Percentiles rank a stretch among this genome's conserved stretches.
phyloP scores from a whole-genome alignment of 208 protist species.

The Acanthamoeba royreba region DNA sequence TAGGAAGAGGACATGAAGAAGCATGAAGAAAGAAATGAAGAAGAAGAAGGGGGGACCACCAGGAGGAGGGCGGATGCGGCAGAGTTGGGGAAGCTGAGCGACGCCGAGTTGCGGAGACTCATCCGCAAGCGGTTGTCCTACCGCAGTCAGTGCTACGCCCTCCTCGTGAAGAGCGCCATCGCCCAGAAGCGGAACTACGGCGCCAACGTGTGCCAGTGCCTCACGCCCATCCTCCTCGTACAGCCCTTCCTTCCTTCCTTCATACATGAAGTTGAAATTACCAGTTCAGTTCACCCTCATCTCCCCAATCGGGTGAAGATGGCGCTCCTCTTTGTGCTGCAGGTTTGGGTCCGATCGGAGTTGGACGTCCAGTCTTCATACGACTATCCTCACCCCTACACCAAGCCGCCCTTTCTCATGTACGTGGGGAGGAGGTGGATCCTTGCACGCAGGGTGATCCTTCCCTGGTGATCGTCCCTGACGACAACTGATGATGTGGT shows the following conservation, averaged over 20 bases:
- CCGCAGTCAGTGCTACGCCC: not conserved
- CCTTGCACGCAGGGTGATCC: no score
- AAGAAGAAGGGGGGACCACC: no score
- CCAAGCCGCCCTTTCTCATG: not conserved
- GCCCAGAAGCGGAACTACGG: not conserved
- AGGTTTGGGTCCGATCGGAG: not conserved
- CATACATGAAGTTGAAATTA: not conserved
- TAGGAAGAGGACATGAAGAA: no score
- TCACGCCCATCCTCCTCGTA: slow-evolving; percentile 7
- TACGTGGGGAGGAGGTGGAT: no score
- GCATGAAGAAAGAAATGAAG: no score
- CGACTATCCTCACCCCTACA: not conserved
- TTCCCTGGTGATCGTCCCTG: no score
- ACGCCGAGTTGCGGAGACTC: not conserved
- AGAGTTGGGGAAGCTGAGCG: not conserved
- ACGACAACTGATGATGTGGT: no score
- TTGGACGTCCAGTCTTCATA: not conserved
- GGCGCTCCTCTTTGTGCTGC: not conserved
- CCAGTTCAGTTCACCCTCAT: not conserved
- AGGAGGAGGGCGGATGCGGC: no score
- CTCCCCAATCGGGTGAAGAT: no score
- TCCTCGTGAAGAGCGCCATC: slow-evolving; percentile 21
- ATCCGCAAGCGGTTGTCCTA: not conserved
- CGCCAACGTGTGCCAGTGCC: not conserved
- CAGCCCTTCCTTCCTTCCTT: not conserved